Evolutionary conservation across 2,329 filamentous ascomycete genomes (phyloP), one percentile per base, ranked within the genome.

Genomic region (Oidium heveae): DNA sequence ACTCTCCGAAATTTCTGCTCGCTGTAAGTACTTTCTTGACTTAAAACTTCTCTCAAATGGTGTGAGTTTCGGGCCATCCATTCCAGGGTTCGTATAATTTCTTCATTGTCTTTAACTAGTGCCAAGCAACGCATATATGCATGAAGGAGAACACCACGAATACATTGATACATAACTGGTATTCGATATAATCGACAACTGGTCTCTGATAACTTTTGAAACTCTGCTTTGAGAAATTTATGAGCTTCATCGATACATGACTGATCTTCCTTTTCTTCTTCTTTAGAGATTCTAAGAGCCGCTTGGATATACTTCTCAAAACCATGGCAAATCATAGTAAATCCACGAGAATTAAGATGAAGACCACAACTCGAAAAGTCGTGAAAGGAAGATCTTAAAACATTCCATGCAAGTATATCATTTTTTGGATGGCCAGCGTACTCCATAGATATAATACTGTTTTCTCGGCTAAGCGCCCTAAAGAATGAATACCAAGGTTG

Each of bases 71-170:
- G 59, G 0, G 74, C 65, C 59, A 82, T 74, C 79, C 80, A 87
- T 33, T 67, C 64, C 15, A 81, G 66, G 5, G 80, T 66, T 4
- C 67, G 68, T 5, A 74, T 70, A 63, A 86, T 76, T 52, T 74
- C 76, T 1, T 72, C 67, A 52, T 71, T 70, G 58, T 85, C 77
- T 37, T 73, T 73, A n/a, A 78, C 65, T 54, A 74, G 72, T 0
- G 75, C 81, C 22, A 86, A 68, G 0, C 76, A 72, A 50, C 79
- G 72, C 63, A 86, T 72, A 62, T 84, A 82, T 1, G 70, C 68
- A 59, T 82, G 76, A 1, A 77, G 62, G 39, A 72, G 65, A 20
- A 66, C 66, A 7, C 73, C 71, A 10, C 65, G 64, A 12, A 79
- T 67, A 13, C 68, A 63, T 39, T 69, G 66, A 8, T 72, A 65